phyloP scores from a whole-genome alignment of 352 stramenopile genomes.

The Phytophthora sansomeana region DNA sequence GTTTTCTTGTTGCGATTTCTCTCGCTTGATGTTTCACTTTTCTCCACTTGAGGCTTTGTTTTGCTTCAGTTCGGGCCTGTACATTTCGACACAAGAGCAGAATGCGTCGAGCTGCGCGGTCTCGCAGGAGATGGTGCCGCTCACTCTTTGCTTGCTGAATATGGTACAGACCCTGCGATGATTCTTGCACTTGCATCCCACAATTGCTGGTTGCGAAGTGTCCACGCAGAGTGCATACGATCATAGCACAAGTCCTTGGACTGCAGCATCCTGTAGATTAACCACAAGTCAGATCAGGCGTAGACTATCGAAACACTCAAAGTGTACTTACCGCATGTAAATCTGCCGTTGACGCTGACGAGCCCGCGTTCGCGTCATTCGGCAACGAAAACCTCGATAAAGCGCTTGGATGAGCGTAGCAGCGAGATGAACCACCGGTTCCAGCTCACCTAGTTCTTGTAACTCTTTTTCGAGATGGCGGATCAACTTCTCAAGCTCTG shows the following conservation, averaged over 20 bases:
- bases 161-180: constrained; percentile 41
- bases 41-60: constrained; percentile 32
- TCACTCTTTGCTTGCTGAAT: constrained; percentile 43
- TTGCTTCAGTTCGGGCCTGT: constrained; percentile 30
- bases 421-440: constrained; percentile 38
- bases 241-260: constrained; percentile 52
- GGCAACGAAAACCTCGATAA: constrained; percentile 29
- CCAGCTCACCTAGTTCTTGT: constrained; percentile 18
- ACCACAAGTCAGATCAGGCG: not conserved
- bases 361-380: constrained; percentile 17
- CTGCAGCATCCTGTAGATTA: constrained; percentile 28
- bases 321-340: constrained; percentile 13
- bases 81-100: constrained; percentile 29
- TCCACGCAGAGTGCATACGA: constrained; percentile 47
- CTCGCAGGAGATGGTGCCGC: constrained; percentile 24
- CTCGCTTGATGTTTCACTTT: constrained; percentile 17
- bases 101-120: constrained; percentile 42
- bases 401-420: constrained; percentile 44
- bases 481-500: constrained; percentile 23
- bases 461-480: constrained; percentile 18
- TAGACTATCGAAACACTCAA: not conserved
- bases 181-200: constrained; percentile 29
- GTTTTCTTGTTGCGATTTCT: constrained; percentile 14
- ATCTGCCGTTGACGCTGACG: constrained; percentile 13
- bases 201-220: constrained; percentile 23